A percentile compares a stretch with the other conserved stretches of the same genome.
Conservation (phyloP, 306 rosid species). For the Luffa acutangula region DNA sequence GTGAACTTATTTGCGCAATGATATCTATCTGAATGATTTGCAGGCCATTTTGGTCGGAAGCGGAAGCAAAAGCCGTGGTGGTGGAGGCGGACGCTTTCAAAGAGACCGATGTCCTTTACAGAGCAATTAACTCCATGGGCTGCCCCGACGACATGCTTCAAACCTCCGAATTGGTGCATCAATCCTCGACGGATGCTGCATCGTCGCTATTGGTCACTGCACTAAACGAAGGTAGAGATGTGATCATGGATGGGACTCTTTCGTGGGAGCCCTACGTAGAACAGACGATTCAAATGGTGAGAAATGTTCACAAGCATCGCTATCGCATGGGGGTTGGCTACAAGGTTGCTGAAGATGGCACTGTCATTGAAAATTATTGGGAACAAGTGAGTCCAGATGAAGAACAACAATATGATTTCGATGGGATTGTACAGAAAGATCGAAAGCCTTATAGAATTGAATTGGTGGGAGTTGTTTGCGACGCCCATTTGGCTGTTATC, state of each 20-base stretch:
- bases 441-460: slow-evolving; percentile 76
- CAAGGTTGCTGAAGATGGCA: slow-evolving; percentile 53
- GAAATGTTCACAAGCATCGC: slow-evolving; percentile 58
- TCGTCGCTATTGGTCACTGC: slow-evolving; percentile 82
- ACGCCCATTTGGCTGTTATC: slow-evolving; percentile 74
- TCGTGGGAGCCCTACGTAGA: slow-evolving; percentile 82
- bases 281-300: slow-evolving; percentile 69
- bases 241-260: slow-evolving; percentile 89
- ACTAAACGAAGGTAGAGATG: slow-evolving; percentile 76
- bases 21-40: background rate
- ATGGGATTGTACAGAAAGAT: background rate
- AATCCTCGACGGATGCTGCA: slow-evolving; percentile 76
- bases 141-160: slow-evolving; percentile 72
- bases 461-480: slow-evolving; percentile 89
- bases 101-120: slow-evolving; percentile 66
- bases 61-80: slow-evolving; percentile 46
- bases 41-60: slow-evolving; percentile 73
- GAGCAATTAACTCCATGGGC: slow-evolving; percentile 54
- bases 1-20: no score
- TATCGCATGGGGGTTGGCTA: slow-evolving; percentile 85
- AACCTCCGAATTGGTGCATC: slow-evolving; percentile 78
- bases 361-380: slow-evolving; percentile 69
- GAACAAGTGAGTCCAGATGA: slow-evolving; percentile 35
- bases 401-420: slow-evolving; percentile 12
- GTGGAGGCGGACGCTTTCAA: slow-evolving; percentile 96